Conservation (phyloP, 1,139 yeast genomes). For the Suhomyces taliae region DNA sequence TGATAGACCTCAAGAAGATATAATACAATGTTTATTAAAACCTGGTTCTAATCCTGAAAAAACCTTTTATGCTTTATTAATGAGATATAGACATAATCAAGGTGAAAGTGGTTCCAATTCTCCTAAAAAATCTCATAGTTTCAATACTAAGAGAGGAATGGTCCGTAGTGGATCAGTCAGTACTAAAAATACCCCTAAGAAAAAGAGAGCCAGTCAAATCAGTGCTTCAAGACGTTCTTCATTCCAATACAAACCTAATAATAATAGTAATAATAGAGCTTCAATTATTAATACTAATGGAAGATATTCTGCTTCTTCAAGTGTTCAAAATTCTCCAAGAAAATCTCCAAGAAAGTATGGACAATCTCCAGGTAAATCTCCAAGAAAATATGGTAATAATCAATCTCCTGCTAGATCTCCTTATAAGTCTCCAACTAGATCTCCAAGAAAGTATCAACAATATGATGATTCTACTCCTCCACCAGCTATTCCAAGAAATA, state of each 20-base stretch:
- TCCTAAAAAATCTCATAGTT: constrained; percentile 20
- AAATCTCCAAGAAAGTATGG: constrained; percentile 23
- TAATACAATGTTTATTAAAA: constrained; percentile 52
- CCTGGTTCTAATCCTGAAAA: constrained; percentile 69
- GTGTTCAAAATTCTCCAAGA: constrained; percentile 36
- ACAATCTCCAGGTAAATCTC: constrained; percentile 19
- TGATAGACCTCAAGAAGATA: constrained; percentile 60
- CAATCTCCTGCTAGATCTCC: constrained; percentile 19
- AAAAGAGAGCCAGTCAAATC: constrained; percentile 17
- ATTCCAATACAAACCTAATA: constrained; percentile 19
- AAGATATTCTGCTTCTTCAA: constrained; percentile 32
- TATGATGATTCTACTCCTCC: constrained; percentile 21
- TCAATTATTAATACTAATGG: constrained; percentile 14
- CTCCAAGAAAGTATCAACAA: constrained; percentile 26
- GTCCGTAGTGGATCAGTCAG: constrained; percentile 18
- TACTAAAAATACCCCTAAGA: constrained; percentile 19
- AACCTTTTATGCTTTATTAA: constrained; percentile 67
- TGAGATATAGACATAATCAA: constrained; percentile 54
- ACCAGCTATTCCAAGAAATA: constrained; percentile 46
- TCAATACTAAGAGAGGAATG: constrained; percentile 23
- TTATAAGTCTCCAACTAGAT: constrained; percentile 15
- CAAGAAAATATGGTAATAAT: constrained; percentile 15
- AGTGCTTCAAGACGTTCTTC: constrained; percentile 21
- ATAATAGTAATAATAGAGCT: constrained; percentile 23
- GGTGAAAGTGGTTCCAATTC: constrained; percentile 18